Conservation (phyloP, 1,284 basidiomycete genomes). For the Ganoderma resinaceum region DNA sequence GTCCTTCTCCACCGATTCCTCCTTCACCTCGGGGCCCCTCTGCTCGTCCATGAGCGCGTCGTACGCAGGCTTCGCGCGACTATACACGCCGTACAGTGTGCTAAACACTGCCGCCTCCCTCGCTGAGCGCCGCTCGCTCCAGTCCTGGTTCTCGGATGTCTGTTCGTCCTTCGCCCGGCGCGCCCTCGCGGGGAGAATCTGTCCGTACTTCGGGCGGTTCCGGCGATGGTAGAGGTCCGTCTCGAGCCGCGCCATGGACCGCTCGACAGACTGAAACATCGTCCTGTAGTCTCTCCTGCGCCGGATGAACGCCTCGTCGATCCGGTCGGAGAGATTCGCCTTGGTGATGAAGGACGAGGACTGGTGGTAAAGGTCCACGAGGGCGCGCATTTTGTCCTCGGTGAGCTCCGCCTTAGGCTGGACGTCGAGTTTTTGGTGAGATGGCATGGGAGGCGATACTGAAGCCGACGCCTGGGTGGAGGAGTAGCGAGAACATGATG, state of each 20-base stretch:
- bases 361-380: constrained; percentile 78
- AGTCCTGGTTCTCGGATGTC: constrained; percentile 12
- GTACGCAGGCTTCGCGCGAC: constrained; percentile 56
- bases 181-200: constrained; percentile 9
- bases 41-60: constrained; percentile 61
- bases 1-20: constrained; percentile 8
- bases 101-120: constrained; percentile 59
- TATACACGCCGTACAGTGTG: constrained; percentile 61
- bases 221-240: constrained; percentile 35
- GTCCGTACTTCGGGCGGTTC: constrained; percentile 48
- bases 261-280: constrained; percentile 8
- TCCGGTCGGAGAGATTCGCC: constrained; percentile 67
- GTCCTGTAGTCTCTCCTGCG: background rate
- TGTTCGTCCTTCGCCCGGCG: constrained; percentile 15
- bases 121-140: constrained; percentile 32
- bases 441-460: constrained; percentile 7
- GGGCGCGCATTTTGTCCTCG: constrained; percentile 70
- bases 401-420: constrained; percentile 47
- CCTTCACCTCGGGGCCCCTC: constrained; percentile 10
- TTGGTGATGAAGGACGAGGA: constrained; percentile 68
- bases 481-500: constrained; percentile 22
- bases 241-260: constrained; percentile 17
- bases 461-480: constrained; percentile 23
- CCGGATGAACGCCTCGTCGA: constrained; percentile 64
- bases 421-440: constrained; percentile 26